These are phyloP conservation scores for Candida tetrigidarum DNA, from an alignment of 1,139 yeast genomes.

Conservation along the genomic window DNA sequence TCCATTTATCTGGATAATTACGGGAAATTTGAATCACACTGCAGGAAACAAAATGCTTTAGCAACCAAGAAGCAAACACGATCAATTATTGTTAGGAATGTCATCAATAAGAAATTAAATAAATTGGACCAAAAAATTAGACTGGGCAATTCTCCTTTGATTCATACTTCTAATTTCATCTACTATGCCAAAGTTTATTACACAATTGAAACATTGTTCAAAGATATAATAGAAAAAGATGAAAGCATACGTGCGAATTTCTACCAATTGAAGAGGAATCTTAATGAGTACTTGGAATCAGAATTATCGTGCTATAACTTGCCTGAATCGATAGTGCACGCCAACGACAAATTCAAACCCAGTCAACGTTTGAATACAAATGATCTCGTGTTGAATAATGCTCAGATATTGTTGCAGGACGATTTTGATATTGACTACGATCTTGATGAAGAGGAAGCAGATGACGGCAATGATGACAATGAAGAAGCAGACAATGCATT, in stretches of 20 bases:
- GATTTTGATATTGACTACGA: constrained; percentile 19
- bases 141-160: constrained; percentile 14
- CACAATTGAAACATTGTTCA: constrained; percentile 32
- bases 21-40: constrained; percentile 25
- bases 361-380: constrained; percentile 20
- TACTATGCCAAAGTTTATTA: constrained; percentile 40
- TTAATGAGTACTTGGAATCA: constrained; percentile 26
- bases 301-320: constrained; percentile 30
- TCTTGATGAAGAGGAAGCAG: constrained; percentile 17
- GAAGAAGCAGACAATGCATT: constrained; percentile 19
- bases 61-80: constrained; percentile 21
- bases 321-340: constrained; percentile 13
- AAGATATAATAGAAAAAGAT: constrained; percentile 23
- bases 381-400: constrained; percentile 14
- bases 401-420: constrained; percentile 13
- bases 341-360: constrained; percentile 21
- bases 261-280: constrained; percentile 27
- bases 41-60: constrained; percentile 22
- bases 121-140: constrained; percentile 21
- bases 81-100: constrained; percentile 28
- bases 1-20: constrained; percentile 27
- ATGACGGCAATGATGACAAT: constrained; percentile 23
- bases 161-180: constrained; percentile 35
- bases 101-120: constrained; percentile 33
- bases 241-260: constrained; percentile 23